Evolutionary conservation across 129 eudicot species (phyloP), one percentile per base, ranked within the genome.

Genomic region (Arctium lappa): DNA sequence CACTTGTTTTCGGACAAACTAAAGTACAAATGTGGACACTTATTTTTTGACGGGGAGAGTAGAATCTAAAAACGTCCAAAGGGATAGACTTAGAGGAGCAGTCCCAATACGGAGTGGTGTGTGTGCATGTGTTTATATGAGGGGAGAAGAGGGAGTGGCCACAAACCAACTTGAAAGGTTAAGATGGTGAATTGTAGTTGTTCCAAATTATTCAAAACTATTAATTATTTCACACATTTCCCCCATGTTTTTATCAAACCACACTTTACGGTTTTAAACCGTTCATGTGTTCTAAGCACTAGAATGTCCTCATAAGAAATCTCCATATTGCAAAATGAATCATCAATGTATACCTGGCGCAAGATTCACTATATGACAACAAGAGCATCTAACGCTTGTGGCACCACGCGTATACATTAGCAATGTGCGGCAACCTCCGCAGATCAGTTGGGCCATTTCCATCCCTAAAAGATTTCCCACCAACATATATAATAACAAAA

Each of bases 341-440:
- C 22, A 62, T 44, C 33, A 27, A 68, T 37, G 72, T 72, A 74
- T 91, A 93, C 98, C 96, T 88, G 96, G 95, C 8, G 89, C 89
- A 86, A 90, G 93, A 85, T 90, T 91, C 81, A 91, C 91, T 11
- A 91, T 90, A 69, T 90, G 90, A 79, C 97, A 93, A 60, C 98
- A 93, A 6, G 95, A 88, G 86, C 98, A 93, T 84, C 98, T 90
- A 71, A 93, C 97, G 46, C 98, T 93, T 40, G 94, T 83, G 38
- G 98, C 98, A 13, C 98, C 98, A 68, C 93, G 90, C 2, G 98
- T 80, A 77, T 93, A 91, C 98, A 91, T 91, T 34, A 93, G 89
- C 81, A 91, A 87, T 16, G 93, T 91, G 32, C 90, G 98, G 71
- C 98, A 93, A 69, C 97, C 91, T 72, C 98, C 93, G 56, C 98